Evolutionary conservation across 2,329 filamentous ascomycete genomes (phyloP).

Genomic region (Colletotrichum orbiculare): DNA sequence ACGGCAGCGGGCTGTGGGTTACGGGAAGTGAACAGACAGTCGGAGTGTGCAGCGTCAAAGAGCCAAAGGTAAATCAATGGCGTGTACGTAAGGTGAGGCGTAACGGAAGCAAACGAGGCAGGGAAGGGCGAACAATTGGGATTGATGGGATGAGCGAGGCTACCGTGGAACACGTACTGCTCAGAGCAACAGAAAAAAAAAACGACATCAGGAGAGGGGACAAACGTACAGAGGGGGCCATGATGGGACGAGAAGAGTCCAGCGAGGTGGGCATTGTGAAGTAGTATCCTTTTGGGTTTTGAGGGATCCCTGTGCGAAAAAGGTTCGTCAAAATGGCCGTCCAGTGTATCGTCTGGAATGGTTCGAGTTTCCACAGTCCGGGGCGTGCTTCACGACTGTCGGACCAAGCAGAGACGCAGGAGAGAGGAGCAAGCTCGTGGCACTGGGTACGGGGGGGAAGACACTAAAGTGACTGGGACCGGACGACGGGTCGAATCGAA

Average conservation of each 20-base stretch:
- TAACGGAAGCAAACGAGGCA: conserved; percentile 3
- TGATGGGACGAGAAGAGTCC: conserved; percentile 70
- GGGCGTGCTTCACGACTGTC: conserved; percentile 36
- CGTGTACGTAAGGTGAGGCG: conserved; percentile 19
- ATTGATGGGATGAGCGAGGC: too few relatives aligned
- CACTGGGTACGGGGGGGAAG: too few relatives aligned
- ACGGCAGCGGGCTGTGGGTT: conserved; percentile 20
- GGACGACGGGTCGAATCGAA: too few relatives aligned
- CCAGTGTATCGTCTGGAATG: conserved; percentile 26
- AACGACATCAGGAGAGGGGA: conserved; percentile 24
- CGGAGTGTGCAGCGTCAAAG: conserved; percentile 20
- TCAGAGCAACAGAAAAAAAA: conserved; percentile 9
- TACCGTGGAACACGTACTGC: too few relatives aligned
- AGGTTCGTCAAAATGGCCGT: conserved; percentile 28
- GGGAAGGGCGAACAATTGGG: not conserved
- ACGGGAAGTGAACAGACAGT: conserved; percentile 18
- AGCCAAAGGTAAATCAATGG: conserved; percentile 15
- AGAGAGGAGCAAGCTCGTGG: too few relatives aligned
- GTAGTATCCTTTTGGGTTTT: conserved; percentile 15
- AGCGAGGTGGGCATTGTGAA: conserved; percentile 66
- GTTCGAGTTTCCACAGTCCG: conserved; percentile 35
- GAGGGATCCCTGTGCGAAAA: conserved; percentile 30
- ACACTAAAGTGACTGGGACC: too few relatives aligned
- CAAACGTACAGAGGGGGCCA: conserved; percentile 69
- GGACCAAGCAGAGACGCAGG: conserved; percentile 20